Evolutionary conservation across 2,329 filamentous ascomycete species (phyloP), one percentile per base, ranked within the genome.

Genomic region (Colletotrichum higginsianum): DNA sequence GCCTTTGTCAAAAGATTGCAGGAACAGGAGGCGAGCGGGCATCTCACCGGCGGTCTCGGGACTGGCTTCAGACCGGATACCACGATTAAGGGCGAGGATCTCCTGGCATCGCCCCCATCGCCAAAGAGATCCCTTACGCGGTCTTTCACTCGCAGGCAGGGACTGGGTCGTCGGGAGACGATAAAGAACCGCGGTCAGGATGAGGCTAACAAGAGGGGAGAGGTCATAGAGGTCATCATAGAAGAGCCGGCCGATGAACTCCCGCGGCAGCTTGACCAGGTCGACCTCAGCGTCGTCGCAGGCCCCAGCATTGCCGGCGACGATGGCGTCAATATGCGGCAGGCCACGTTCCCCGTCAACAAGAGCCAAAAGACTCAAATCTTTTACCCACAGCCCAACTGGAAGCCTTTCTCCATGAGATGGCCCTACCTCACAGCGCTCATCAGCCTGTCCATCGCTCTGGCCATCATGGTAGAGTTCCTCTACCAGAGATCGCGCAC

Each of bases 361-460:
- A 80, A 79, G 47, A 77, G 80, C 18, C 79, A 82, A 66, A 82
- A 81, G 62, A 84, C 84, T 0, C 82, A 89, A 66, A 80, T 90
- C 0, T 90, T 90, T 74, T 91, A 89, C 73, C 89, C 90, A 0
- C 87, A 89, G 69, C 88, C 89, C 2, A 88, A 92, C 78, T 92
- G 90, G 91, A 91, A 90, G 77, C 91, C 90, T 0, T 87, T 91
- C 72, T 86, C 87, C 0, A 92, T 92, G 89, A 84, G 88, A 40
- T 88, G 87, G 84, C 88, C 88, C 0, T 92, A 91, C 75, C 83
- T 92, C 3, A 76, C 81, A 1, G 77, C 83, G 46, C 81, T 92
- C 21, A 84, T 91, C 30, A 13, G 88, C 1, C 71, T 91, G 12
- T 91, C 90, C 0, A 69, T 89, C 7, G 80, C 78, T 0, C 80